Base-by-base conservation (phyloP, 495 filamentous ascomycete species). In the Aspergillus asperescens region DNA sequence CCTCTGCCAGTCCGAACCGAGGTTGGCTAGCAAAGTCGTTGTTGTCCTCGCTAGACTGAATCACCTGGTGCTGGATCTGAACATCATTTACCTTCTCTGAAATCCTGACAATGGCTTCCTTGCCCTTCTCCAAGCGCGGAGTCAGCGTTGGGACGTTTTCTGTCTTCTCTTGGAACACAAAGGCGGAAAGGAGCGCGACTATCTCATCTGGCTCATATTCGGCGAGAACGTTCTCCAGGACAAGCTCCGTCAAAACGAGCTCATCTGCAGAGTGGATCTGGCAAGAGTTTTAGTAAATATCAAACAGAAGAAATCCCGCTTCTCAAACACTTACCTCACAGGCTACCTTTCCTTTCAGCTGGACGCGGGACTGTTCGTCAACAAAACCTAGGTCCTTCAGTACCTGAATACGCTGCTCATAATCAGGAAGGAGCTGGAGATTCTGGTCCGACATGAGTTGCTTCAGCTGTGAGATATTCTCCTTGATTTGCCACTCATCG, bases 121-220 rank as follows among this genome's bases (percentile, higher is more conserved):
- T 87, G 24, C 94, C 94, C 35, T 81, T 83, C 60, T 96, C 87
- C 12, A 98, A 78, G 40, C 80, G 85, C 2, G 85, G 78, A 0
- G 90, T 96, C 50, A 98, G 73, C n/a, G 79, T 91, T 1, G 93
- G 93, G 0, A 80, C 79, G 15, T 79, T 79, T 13, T 93, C 87
- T 0, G 94, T 96, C 73, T 96, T 96, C 58, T 98, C 93, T 64
- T 96, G 88, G 74, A 97, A 98, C n/a, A 98, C 94, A 64, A 98
- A 98, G 2, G 88, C 84, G 0, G 90, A 95, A 2, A 98, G 81
- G 8, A 98, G 78, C 6, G 93, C 92, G 3, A 94, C 93, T 50
- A 98, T 96, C 64, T 98, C 93, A 61, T 94, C 92, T 1, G 93
- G 90, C 55, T 95, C 92, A 67, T 89, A 97, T 55, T 95, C 87